A percentile compares a stretch with the other conserved stretches of the same genome.
Evolutionary conservation across 306 rosid genomes (phyloP).

Genomic region (Trifolium pratense): DNA sequence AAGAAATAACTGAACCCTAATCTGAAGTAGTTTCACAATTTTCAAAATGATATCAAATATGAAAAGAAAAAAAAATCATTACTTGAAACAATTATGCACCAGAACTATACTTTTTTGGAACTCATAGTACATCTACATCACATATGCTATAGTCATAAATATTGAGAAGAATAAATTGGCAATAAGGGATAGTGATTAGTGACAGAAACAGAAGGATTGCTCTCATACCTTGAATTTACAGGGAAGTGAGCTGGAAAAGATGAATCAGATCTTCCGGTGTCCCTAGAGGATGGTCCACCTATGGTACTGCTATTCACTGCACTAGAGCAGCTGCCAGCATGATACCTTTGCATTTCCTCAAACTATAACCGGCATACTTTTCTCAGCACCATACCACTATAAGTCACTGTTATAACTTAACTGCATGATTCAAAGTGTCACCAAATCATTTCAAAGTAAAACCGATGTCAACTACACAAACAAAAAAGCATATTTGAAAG

Average conservation of each 20-base stretch:
- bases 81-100: constrained; percentile 10
- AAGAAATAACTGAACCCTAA: constrained; percentile 32
- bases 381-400: constrained; percentile 69
- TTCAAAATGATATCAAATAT: constrained; percentile 34
- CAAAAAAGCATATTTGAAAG: not conserved
- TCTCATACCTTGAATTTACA: constrained; percentile 70
- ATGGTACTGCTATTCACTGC: constrained; percentile 81
- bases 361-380: constrained; percentile 88
- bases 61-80: not conserved
- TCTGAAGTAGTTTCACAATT: constrained; percentile 8
- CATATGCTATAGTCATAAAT: constrained; percentile 12
- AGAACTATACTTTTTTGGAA: constrained; percentile 21
- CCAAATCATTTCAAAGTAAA: constrained; percentile 38
- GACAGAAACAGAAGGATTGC: constrained; percentile 31
- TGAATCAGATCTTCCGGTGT: constrained; percentile 80
- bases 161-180: constrained; percentile 6
- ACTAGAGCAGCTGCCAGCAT: constrained; percentile 83
- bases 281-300: constrained; percentile 83
- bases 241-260: constrained; percentile 69
- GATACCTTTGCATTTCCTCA: constrained; percentile 94
- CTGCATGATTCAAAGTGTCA: constrained; percentile 49
- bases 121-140: constrained; percentile 2
- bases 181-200: constrained; percentile 12
- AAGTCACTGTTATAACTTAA: constrained; percentile 52
- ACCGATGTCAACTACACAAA: constrained; percentile 30